These are phyloP conservation scores for Colletotrichum lupini DNA, from an alignment of 2,329 filamentous ascomycete species.

Conservation along the genomic window DNA sequence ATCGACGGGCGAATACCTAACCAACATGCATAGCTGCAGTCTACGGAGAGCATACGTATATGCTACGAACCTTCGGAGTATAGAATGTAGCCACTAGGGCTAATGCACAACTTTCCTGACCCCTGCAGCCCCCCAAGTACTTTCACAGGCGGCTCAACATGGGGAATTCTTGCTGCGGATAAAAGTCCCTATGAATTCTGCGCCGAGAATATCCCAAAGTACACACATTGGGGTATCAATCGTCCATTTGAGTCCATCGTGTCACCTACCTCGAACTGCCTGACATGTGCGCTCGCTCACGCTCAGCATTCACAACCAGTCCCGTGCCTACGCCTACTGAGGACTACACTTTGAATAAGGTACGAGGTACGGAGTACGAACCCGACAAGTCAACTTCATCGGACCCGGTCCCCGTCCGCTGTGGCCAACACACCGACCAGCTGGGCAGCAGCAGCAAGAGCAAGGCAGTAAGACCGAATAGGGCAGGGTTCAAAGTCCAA, in stretches of 20 bases:
- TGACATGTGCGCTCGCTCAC: constrained; percentile 12
- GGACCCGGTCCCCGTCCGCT: constrained; percentile 1
- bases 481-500: neutral
- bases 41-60: neutral
- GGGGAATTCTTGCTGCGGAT: neutral
- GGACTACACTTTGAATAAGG: neutral
- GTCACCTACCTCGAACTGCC: neutral
- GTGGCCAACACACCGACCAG: neutral
- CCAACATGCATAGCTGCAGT: neutral
- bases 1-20: neutral
- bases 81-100: neutral
- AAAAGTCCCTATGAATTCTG: neutral
- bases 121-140: neutral
- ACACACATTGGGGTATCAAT: neutral
- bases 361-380: constrained; percentile 25
- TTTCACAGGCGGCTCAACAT: neutral
- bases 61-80: neutral
- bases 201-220: neutral
- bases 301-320: neutral
- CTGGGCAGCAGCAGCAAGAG: neutral
- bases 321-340: neutral
- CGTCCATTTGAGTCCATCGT: neutral
- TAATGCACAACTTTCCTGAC: constrained; percentile 1
- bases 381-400: constrained; percentile 18
- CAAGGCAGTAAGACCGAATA: neutral